Base-by-base conservation (phyloP, 2,329 filamentous ascomycete genomes). In the Diaporthe sp. region DNA sequence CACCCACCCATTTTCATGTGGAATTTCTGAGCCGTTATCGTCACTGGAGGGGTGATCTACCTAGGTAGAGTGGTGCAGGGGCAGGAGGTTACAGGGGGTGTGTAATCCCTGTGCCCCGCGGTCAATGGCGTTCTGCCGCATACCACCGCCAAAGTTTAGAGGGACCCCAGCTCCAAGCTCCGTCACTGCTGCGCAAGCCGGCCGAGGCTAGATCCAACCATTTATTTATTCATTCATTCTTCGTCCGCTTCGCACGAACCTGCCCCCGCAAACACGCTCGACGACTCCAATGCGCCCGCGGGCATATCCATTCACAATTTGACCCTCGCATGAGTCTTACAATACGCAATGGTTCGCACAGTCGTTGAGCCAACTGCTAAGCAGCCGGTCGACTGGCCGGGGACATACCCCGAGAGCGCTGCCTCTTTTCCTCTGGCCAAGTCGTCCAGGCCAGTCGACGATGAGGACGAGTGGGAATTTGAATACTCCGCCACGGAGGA, bases 381-480 rank as follows among this genome's bases (percentile, higher is more conserved):
- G 77, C 72, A 73, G 37, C 66, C 74, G 55, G 76, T 77, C 74
- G 72, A 55, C 56, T 75, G 72, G 53, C 72, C 32, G 42, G 70
- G 65, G 53, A 66, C 69, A 30, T 47, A 56, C 37, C 53, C 70
- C 65, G 65, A 70, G 39, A 70, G 58, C 68, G 69, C 74, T 19
- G 22, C 51, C 73, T 71, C 72, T 58, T 59, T 66, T 17, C 73
- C 63, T 30, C 72, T 73, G 19, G 73, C 65, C 25, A n/a, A 71
- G 22, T 56, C 51, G 35, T 56, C 72, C 19, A 71, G 39, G 61
- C 35, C 58, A 44, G 72, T 63, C 30, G 84, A 85, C 37, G 85
- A 91, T 74, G 89, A 92, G 65, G 87, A 86, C 19, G 90, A 92
- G 68, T 93, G 90, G 90, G 91, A 93, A 78, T 92, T 92, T 77